phyloP scores from a whole-genome alignment of 2,329 filamentous ascomycete species.

The Cercospora nicotianae region DNA sequence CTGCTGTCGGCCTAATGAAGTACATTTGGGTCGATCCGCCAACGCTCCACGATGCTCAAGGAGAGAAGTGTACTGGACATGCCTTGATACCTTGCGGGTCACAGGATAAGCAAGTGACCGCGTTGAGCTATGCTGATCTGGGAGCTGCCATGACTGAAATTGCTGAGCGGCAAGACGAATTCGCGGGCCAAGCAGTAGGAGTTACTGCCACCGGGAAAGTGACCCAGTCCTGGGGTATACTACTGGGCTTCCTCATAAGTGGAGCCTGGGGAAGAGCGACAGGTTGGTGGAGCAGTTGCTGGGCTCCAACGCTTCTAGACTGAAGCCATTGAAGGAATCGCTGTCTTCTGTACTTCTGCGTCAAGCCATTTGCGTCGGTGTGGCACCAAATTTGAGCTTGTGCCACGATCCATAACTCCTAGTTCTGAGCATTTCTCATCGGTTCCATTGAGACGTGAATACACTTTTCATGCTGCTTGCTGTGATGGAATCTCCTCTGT shows the following conservation, averaged over 20 bases:
- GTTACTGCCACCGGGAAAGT: not conserved
- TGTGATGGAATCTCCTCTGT: not conserved
- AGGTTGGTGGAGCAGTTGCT: not conserved
- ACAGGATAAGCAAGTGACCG: not conserved
- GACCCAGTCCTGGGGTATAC: not conserved
- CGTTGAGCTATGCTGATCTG: not conserved
- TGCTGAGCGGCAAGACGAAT: not conserved
- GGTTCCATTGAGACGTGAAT: not conserved
- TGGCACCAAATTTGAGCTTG: not conserved
- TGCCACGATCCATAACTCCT: not conserved
- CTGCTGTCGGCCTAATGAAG: not conserved
- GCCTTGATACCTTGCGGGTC: not conserved
- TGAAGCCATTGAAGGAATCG: not conserved
- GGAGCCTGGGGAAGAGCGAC: not conserved
- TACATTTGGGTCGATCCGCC: not conserved
- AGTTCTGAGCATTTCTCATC: not conserved
- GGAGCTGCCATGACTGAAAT: not conserved
- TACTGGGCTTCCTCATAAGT: not conserved
- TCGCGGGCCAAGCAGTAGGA: not conserved
- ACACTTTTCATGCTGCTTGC: not conserved
- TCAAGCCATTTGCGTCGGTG: not conserved
- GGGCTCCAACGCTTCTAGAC: not conserved
- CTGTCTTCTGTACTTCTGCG: not conserved
- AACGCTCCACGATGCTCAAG: not conserved
- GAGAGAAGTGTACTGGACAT: not conserved